Percentiles rank a stretch among this genome's conserved stretches.
These are phyloP conservation scores for Hypoxylon trugodes DNA, from an alignment of 495 filamentous ascomycete species.

Conservation along the genomic window DNA sequence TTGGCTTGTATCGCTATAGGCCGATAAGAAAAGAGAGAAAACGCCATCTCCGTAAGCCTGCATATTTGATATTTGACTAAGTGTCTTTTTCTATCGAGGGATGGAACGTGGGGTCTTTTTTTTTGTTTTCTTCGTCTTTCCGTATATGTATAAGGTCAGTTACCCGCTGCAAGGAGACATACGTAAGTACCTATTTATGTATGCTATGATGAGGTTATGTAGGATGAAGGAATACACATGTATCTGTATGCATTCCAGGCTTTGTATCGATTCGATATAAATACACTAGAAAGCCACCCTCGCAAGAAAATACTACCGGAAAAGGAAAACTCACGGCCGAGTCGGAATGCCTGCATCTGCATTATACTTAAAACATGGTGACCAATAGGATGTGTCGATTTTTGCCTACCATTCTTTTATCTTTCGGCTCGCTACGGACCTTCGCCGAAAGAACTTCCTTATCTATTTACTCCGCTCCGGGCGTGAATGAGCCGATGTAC, in stretches of 20 bases:
- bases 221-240: too few species aligned
- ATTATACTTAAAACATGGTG: background rate
- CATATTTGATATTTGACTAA: slow-evolving; percentile 9
- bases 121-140: background rate
- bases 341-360: slow-evolving; percentile 9
- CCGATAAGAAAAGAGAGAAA: slow-evolving; percentile 9
- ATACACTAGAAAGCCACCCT: too few species aligned
- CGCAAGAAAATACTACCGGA: too few species aligned
- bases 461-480: slow-evolving; percentile 34
- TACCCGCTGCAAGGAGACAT: too few species aligned
- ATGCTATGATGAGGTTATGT: too few species aligned
- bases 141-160: background rate
- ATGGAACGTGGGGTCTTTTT: slow-evolving; percentile 26
- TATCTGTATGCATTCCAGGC: background rate
- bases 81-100: background rate
- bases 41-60: slow-evolving; percentile 17
- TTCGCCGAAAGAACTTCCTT: slow-evolving; percentile 13
- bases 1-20: background rate
- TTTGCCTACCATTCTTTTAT: slow-evolving; percentile 2
- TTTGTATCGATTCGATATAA: background rate
- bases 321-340: slow-evolving; percentile 6
- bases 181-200: too few species aligned
- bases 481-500: too few species aligned
- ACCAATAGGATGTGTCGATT: slow-evolving; percentile 5
- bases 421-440: slow-evolving; percentile 23